Evolutionary conservation across 768 basidiomycete species (phyloP), one percentile per base, ranked within the genome.

Genomic region (Boletus barrowsii): DNA sequence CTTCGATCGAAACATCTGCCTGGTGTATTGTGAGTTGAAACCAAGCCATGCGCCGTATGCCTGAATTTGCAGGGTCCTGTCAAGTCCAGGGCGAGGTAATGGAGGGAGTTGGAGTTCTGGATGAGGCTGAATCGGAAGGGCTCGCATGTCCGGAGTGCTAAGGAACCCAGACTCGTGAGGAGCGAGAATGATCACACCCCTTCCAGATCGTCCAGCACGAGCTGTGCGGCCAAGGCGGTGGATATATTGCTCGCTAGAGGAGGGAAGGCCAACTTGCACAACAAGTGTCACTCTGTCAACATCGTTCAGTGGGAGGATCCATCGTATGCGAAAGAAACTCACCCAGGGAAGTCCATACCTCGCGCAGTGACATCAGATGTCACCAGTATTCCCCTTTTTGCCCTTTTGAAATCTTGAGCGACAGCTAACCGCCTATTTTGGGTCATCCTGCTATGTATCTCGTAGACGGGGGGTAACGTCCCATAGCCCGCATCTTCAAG

Each of bases 221-320:
- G 88, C 88, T 17, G 88, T 90, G 44, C 88, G 81, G 14, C 88
- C 88, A 8, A 90, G 83, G 20, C 88, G 81, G 62, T 90, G 88
- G 51, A 90, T 83, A 69, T 90, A 90, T 65, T 89, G 87, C 62
- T 89, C 88, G 24, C 82, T 76, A 51, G 83, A 79, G 0, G 82
- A 78, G 13, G 88, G 88, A 58, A 88, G 77, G 55, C 84, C 84
- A 51, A 83, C 67, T 63, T 87, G 85, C 8, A 85, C 61, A 42
- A 87, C 79, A 1, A 79, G 73, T 0, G 84, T 82, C 8, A 87
- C 82, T 17, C 81, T 80, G 58, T 26, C 15, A 24, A 13, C 3
- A 35, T 43, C 32, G 11, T 24, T 67, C 29, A 67, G 47, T 20
- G n/a, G 13, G 45, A 30, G 30, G 39, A 35, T 35, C n/a, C 24